Evolutionary conservation across 306 rosid species (phyloP).

Genomic region (Psophocarpus tetragonolobus): DNA sequence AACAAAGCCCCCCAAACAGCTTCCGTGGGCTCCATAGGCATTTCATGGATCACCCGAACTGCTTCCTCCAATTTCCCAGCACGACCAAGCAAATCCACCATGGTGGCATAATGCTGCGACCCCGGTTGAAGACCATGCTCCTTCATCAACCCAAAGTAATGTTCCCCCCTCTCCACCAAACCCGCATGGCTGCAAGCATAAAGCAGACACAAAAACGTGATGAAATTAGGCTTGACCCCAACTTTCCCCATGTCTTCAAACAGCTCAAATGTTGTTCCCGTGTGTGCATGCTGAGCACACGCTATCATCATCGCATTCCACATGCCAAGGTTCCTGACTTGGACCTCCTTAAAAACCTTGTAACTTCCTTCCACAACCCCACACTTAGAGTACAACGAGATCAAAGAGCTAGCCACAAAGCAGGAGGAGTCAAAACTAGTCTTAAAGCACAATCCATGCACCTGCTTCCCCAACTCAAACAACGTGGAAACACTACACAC

Average conservation of each 20-base stretch:
- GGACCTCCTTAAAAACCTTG: slow-evolving; percentile 60
- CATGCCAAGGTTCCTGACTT: slow-evolving; percentile 69
- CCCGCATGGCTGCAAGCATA: slow-evolving; percentile 95
- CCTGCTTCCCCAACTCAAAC: slow-evolving; percentile 72
- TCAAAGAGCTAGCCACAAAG: slow-evolving; percentile 81
- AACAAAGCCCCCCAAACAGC: slow-evolving; percentile 85
- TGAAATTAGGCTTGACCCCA: slow-evolving; percentile 84
- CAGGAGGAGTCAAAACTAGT: slow-evolving; percentile 64
- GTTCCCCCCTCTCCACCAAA: slow-evolving; percentile 63
- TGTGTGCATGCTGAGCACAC: slow-evolving; percentile 82
- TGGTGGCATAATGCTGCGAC: slow-evolving; percentile 69
- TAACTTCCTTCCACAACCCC: slow-evolving; percentile 78
- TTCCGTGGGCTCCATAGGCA: slow-evolving; percentile 84
- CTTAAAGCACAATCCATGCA: slow-evolving; percentile 78
- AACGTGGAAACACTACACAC: slow-evolving; percentile 66
- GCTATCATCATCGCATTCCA: slow-evolving; percentile 93
- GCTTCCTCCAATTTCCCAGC: slow-evolving; percentile 82
- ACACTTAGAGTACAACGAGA: slow-evolving; percentile 72
- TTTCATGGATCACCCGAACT: slow-evolving; percentile 50
- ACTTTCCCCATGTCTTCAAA: slow-evolving; percentile 55
- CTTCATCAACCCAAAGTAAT: slow-evolving; percentile 65
- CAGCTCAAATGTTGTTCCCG: slow-evolving; percentile 53
- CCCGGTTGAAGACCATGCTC: slow-evolving; percentile 74
- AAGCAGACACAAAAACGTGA: slow-evolving; percentile 70
- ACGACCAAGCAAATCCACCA: slow-evolving; percentile 89